Percentiles rank a stretch among this genome's conserved stretches.
phyloP scores from a whole-genome alignment of 2,329 filamentous ascomycete species.

The Coniosporium tulheliwenetii region DNA sequence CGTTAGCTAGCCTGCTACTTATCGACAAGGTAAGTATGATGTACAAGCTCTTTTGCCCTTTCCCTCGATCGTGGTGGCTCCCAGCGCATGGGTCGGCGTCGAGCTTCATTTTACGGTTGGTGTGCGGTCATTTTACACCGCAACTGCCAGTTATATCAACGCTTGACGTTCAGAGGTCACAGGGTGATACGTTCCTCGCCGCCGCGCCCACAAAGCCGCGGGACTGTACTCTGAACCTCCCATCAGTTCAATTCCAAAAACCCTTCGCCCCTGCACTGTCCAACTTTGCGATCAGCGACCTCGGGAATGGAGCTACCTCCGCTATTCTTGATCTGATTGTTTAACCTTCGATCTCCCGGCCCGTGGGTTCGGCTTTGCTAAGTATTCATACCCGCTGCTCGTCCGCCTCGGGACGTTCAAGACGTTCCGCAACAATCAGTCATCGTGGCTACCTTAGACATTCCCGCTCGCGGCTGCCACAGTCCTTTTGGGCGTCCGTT shows the following conservation, averaged over 20 bases:
- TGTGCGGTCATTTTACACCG: neutral
- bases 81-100: neutral
- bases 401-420: neutral
- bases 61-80: neutral
- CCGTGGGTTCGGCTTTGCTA: no score
- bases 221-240: neutral
- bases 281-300: neutral
- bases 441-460: conserved; percentile 13
- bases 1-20: neutral
- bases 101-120: neutral
- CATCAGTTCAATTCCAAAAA: neutral
- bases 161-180: neutral
- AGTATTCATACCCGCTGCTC: no score
- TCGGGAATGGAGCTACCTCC: neutral
- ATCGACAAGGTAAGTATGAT: neutral
- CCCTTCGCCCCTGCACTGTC: neutral
- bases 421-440: conserved; percentile 3
- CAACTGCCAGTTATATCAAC: neutral
- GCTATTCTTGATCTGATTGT: neutral
- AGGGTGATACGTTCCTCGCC: neutral
- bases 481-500: conserved; percentile 1
- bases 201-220: neutral
- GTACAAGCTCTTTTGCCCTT: neutral
- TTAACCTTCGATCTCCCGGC: neutral
- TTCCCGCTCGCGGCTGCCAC: conserved; percentile 5